A percentile compares a stretch with the other conserved stretches of the same genome.
Evolutionary conservation across 495 filamentous ascomycete species (phyloP).

Genomic region (Astrothelium macrocarpum): DNA sequence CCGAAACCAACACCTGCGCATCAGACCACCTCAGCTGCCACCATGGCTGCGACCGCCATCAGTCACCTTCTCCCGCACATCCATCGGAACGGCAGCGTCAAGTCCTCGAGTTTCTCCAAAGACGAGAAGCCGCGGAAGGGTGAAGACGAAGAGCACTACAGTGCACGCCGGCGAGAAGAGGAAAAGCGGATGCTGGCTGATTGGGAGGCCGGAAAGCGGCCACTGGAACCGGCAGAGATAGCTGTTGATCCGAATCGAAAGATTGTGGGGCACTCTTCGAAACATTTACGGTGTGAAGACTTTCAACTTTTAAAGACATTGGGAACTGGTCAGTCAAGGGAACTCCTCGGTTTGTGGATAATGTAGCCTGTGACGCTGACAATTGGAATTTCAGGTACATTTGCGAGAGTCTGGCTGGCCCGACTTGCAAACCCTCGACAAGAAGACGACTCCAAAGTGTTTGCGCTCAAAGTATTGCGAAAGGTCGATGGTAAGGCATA

Average conservation of each 20-base stretch:
- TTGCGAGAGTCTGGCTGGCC: conserved; percentile 88
- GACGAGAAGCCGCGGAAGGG: conserved; percentile 2
- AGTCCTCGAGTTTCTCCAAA: neutral
- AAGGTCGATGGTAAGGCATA: conserved; percentile 61
- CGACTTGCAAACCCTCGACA: conserved; percentile 37
- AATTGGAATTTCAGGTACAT: conserved; percentile 57
- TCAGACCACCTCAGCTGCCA: neutral
- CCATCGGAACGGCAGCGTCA: conserved; percentile 3
- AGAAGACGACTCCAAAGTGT: conserved; percentile 53
- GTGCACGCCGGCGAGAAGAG: conserved; percentile 30
- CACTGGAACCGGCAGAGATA: conserved; percentile 45
- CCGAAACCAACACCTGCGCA: neutral
- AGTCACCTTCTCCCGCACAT: conserved; percentile 3
- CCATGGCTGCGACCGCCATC: neutral
- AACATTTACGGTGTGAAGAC: conserved; percentile 53
- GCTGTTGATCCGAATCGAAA: conserved; percentile 46
- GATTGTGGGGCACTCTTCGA: conserved; percentile 47
- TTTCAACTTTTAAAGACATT: conserved; percentile 82
- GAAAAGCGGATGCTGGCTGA: conserved; percentile 42
- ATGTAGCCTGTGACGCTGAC: conserved; percentile 26
- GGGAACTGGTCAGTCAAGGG: conserved; percentile 57
- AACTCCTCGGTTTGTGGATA: neutral
- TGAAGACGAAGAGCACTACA: conserved; percentile 15
- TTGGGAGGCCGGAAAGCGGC: conserved; percentile 39
- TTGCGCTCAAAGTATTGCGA: conserved; percentile 85